These are phyloP conservation scores for Ascosphaera apis DNA, from an alignment of 2,329 filamentous ascomycete species.

Conservation along the genomic window DNA sequence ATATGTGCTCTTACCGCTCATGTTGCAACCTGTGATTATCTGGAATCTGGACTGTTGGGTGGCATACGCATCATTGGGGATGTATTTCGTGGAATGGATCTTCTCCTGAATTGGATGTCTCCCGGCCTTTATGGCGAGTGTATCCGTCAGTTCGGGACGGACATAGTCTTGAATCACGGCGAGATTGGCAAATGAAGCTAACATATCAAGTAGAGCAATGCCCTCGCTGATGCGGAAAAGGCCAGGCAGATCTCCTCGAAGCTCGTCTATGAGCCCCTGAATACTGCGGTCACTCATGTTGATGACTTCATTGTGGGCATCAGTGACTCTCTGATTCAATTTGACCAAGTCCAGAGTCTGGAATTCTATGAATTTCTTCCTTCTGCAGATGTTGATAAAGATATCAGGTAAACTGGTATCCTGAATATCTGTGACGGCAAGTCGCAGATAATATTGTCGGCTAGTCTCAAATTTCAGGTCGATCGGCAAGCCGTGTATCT, in stretches of 20 bases:
- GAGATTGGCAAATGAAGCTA: conserved; percentile 52
- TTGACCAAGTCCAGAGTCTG: conserved; percentile 71
- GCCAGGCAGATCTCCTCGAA: conserved; percentile 46
- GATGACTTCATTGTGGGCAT: conserved; percentile 65
- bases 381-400: conserved; percentile 55
- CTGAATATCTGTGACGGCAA: conserved; percentile 40
- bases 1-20: conserved; percentile 95
- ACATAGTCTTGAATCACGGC: conserved; percentile 44
- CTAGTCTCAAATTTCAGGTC: conserved; percentile 53
- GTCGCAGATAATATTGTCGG: conserved; percentile 57
- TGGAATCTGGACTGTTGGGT: conserved; percentile 65
- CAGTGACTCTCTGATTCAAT: conserved; percentile 50
- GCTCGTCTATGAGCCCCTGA: conserved; percentile 43
- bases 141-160: conserved; percentile 43
- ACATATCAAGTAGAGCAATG: conserved; percentile 70
- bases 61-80: conserved; percentile 81
- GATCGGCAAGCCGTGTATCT: conserved; percentile 33
- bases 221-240: conserved; percentile 74
- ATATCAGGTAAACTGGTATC: conserved; percentile 34
- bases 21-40: conserved; percentile 88
- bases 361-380: conserved; percentile 59
- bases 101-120: conserved; percentile 62
- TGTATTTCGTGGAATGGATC: conserved; percentile 42
- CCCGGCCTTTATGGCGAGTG: conserved; percentile 48
- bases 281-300: conserved; percentile 60